Conservation (phyloP, 371 early-diverging fungal genomes). For the Mucor saturninus region DNA sequence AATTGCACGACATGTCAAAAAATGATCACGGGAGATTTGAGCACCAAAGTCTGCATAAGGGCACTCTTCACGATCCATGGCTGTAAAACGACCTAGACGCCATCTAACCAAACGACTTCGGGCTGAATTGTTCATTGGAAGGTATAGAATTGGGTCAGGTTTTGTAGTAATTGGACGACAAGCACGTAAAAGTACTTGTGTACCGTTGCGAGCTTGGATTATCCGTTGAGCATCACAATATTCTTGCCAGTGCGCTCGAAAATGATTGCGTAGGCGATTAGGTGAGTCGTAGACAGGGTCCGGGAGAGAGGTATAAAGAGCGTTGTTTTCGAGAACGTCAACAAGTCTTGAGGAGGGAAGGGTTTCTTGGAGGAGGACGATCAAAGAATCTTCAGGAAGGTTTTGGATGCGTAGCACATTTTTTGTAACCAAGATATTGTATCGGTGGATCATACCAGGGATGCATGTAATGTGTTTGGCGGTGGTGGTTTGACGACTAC, state of each 20-base stretch:
- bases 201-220: too few species aligned
- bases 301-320: background rate
- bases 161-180: too few species aligned
- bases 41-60: constrained; percentile 1
- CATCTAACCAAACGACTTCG: constrained; percentile 13
- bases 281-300: background rate
- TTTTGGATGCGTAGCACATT: background rate
- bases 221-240: background rate
- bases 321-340: background rate
- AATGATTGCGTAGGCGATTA: background rate
- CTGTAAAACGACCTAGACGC: constrained; percentile 9
- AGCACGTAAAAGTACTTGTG: too few species aligned
- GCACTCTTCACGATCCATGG: background rate
- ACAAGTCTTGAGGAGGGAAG: background rate
- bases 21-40: background rate
- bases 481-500: background rate
- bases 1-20: background rate
- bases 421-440: background rate
- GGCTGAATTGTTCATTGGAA: background rate
- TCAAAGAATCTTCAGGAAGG: background rate
- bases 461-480: constrained; percentile 6
- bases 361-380: background rate
- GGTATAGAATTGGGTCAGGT: too few species aligned
- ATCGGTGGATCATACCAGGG: background rate
- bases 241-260: background rate